Conservation (phyloP, 768 basidiomycete species). For the Chalciporus pseudorubinellus region DNA sequence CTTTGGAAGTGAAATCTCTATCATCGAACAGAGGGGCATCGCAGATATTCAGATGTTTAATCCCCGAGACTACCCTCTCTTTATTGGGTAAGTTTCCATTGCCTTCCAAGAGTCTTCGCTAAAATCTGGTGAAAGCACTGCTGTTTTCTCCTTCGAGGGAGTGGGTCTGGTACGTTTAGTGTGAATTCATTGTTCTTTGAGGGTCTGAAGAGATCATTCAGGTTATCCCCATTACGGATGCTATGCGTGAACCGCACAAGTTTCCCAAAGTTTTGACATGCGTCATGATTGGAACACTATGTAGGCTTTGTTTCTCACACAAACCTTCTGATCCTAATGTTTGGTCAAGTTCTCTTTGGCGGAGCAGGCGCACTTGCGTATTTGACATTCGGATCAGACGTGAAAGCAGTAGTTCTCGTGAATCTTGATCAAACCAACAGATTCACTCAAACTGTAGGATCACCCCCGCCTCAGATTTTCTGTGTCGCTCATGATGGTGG, state of each 20-base stretch:
- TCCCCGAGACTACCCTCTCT: conserved; percentile 80
- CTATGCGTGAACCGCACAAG: conserved; percentile 93
- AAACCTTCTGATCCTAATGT: background rate
- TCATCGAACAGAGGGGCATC: conserved; percentile 66
- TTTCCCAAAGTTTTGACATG: conserved; percentile 86
- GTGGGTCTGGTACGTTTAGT: conserved; percentile 72
- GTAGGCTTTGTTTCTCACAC: conserved; percentile 38
- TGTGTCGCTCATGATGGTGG: background rate
- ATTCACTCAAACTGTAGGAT: conserved; percentile 81
- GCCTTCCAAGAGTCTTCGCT: background rate
- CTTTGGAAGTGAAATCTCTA: conserved; percentile 76
- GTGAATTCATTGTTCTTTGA: background rate
- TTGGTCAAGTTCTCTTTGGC: conserved; percentile 68
- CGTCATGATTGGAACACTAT: conserved; percentile 84
- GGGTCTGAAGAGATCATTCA: conserved; percentile 26
- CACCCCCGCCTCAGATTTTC: conserved; percentile 16
- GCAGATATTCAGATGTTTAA: conserved; percentile 88
- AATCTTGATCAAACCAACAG: conserved; percentile 83
- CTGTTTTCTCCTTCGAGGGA: conserved; percentile 98
- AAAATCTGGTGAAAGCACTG: conserved; percentile 57
- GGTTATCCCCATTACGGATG: conserved; percentile 94
- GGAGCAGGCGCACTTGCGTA: conserved; percentile 87
- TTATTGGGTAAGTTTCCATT: conserved; percentile 70
- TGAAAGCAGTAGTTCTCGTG: conserved; percentile 92
- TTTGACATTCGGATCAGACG: conserved; percentile 79